Evolutionary conservation across 2,329 filamentous ascomycete genomes (phyloP).

Genomic region (Paracamarosporium sp.): DNA sequence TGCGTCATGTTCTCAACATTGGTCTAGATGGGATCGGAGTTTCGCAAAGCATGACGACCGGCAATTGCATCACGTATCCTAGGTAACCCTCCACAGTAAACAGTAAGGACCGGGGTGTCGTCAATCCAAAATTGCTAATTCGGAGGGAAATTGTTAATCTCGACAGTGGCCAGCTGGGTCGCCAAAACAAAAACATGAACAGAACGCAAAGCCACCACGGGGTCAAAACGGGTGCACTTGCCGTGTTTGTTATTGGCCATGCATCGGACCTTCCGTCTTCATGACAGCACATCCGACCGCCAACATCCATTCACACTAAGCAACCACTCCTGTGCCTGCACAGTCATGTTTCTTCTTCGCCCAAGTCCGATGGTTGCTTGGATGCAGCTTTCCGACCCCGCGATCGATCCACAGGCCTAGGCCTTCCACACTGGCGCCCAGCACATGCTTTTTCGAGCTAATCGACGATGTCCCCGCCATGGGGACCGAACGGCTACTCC

Average conservation of each 20-base stretch:
- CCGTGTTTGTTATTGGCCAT: not conserved
- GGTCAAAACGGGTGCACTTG: not conserved
- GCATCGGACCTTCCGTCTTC: not conserved
- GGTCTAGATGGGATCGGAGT: no score
- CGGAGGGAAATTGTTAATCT: constrained; percentile 12
- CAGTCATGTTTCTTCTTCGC: not conserved
- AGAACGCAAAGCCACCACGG: not conserved
- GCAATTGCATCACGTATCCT: not conserved
- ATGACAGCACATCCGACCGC: not conserved
- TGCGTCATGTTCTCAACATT: not conserved
- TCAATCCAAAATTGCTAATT: constrained; percentile 13
- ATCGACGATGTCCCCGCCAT: not conserved
- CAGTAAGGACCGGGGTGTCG: not conserved
- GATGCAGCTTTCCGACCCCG: not conserved
- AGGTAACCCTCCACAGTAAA: not conserved
- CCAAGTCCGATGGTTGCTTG: not conserved
- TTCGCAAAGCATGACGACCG: not conserved
- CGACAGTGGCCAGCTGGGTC: constrained; percentile 3
- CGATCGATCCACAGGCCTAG: not conserved
- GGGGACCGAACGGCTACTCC: constrained; percentile 1
- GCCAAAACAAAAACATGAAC: not conserved
- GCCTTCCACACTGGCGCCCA: not conserved
- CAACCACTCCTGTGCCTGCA: not conserved
- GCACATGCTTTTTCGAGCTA: not conserved
- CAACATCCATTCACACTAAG: not conserved